A percentile compares a stretch with the other conserved stretches of the same genome.
Evolutionary conservation across 2,329 filamentous ascomycete genomes (phyloP).

Genomic region (Tympanopsis confertula): DNA sequence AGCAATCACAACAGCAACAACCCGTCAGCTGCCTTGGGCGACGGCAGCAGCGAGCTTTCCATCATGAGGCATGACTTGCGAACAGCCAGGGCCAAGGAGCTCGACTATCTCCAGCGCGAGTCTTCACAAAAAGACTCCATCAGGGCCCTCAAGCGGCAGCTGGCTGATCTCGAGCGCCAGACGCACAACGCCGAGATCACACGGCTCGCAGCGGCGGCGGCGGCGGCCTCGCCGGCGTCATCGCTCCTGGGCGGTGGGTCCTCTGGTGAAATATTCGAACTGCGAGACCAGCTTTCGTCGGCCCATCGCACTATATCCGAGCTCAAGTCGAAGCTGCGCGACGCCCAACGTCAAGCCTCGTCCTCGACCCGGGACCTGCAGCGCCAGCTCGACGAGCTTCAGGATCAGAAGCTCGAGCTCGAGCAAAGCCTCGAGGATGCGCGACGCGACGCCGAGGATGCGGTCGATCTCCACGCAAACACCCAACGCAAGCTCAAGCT

Average conservation of each 20-base stretch:
- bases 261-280: constrained; percentile 36
- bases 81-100: constrained; percentile 53
- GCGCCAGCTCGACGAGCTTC: constrained; percentile 39
- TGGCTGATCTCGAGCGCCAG: constrained; percentile 56
- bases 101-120: constrained; percentile 54
- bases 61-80: constrained; percentile 51
- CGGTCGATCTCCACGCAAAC: constrained; percentile 27
- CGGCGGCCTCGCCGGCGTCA: constrained; percentile 27
- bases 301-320: constrained; percentile 49
- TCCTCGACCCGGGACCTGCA: constrained; percentile 34
- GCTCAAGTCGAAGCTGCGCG: constrained; percentile 32
- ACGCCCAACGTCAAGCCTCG: constrained; percentile 34
- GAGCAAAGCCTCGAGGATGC: constrained; percentile 47
- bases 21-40: constrained; percentile 18
- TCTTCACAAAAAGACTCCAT: constrained; percentile 48
- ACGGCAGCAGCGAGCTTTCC: constrained; percentile 42
- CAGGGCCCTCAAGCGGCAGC: constrained; percentile 51
- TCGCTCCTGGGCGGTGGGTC: too few relatives aligned
- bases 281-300: constrained; percentile 48
- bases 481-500: constrained; percentile 29
- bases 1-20: too few relatives aligned
- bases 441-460: constrained; percentile 36
- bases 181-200: constrained; percentile 52
- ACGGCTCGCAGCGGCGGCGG: constrained; percentile 35
- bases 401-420: constrained; percentile 44